phyloP scores from a whole-genome alignment of 768 basidiomycete species.

The Rhizopogon vulgaris region DNA sequence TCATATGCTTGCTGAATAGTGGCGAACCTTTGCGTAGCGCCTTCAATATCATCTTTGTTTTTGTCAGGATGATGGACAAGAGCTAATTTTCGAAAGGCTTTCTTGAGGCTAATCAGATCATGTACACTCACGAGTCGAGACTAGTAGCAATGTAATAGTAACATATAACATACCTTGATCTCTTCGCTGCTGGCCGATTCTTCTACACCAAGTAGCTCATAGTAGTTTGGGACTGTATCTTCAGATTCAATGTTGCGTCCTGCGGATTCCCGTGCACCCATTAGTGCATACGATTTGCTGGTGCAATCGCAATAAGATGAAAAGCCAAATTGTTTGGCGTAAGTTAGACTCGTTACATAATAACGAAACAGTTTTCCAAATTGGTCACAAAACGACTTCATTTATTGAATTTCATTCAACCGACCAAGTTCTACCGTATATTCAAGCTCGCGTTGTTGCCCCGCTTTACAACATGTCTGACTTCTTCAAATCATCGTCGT shows the following conservation, averaged over 20 bases:
- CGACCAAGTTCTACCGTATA: no score
- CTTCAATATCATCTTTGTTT: conserved; percentile 78
- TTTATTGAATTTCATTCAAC: background rate
- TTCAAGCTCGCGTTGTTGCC: background rate
- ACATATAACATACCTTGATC: conserved; percentile 57
- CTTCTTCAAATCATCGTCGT: conserved; percentile 41
- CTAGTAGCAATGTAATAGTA: background rate
- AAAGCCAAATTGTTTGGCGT: no score
- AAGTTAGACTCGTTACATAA: no score
- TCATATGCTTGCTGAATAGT: conserved; percentile 93
- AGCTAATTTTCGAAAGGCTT: conserved; percentile 79
- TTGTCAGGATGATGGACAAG: conserved; percentile 86
- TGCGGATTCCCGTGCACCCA: conserved; percentile 70
- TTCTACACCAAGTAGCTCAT: conserved; percentile 72
- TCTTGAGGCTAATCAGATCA: conserved; percentile 33
- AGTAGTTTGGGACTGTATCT: conserved; percentile 56
- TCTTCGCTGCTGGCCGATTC: conserved; percentile 83
- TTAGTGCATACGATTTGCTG: conserved; percentile 18
- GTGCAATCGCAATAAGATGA: background rate
- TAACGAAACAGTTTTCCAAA: no score
- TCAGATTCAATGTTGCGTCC: conserved; percentile 26
- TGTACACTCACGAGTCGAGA: conserved; percentile 1
- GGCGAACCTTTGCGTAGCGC: conserved; percentile 82
- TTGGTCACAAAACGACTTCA: background rate
- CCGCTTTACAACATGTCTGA: conserved; percentile 38